Evolutionary conservation across 805 yeast species (phyloP), one percentile per base, ranked within the genome.

Genomic region (Wickerhamomyces silvicola): DNA sequence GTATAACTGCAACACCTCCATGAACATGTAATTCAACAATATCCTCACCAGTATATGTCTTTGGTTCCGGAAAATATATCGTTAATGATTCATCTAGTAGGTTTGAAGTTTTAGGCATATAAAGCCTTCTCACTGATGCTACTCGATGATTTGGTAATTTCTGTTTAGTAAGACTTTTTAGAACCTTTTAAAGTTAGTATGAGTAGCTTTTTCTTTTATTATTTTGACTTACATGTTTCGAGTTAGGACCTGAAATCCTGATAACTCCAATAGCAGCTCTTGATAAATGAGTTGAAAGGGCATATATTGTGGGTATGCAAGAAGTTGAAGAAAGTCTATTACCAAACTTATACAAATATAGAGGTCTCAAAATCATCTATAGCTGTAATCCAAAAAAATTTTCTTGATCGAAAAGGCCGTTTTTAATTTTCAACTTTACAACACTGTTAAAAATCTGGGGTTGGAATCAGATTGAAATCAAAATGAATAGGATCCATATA

Each of bases 31-130:
- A 54, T 48, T 92, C 98, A 8, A 88, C 61, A 17, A 81, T 46
- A 45, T 90, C 96, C 54, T 92, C 97, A 2, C 98, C 98, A 0
- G 97, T 92, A 48, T 79, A 92, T 0, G 95, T 79, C 10, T 67
- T 62, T 1, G 97, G 97, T 2, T 70, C 70, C 12, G 72, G 54
- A 57, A 90, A 88, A 48, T 60, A 79, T 2, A 87, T 47, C 0
- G 80, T 63, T 13, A 92, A 56, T 0, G 96, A 84, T 39, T 84
- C 81, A 57, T 92, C 98, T 7, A 92, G 56, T 2, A 88, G 44
- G 3, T 45, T 30, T 7, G 54, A 36, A 3, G 46, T 46, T 2
- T 37, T 36, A 3, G 75, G 73, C 11, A 60, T 47, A 42, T 70
- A 77, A 1, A 88, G 52, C 38, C 68, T 72, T 11, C 83, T 54